Conservation (phyloP, 305 asterid genomes). For the Fraxinus platypoda region DNA sequence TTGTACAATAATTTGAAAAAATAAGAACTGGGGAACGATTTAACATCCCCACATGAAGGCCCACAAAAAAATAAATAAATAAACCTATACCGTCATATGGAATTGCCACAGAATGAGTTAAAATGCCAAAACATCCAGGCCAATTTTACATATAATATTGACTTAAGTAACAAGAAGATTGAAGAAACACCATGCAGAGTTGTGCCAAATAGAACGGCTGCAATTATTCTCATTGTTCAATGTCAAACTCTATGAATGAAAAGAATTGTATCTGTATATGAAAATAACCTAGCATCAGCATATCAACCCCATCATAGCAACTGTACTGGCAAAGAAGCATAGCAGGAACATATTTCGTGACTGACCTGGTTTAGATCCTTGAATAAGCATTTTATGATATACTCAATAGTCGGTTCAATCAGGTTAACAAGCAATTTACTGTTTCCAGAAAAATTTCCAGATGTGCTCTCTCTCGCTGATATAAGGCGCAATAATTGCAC, state of each 20-base stretch:
- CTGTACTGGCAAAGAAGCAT: constrained; percentile 25
- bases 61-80: not conserved
- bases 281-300: constrained; percentile 12
- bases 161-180: not conserved
- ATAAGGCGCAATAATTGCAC: constrained; percentile 41
- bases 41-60: not conserved
- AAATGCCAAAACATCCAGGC: not conserved
- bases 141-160: not conserved
- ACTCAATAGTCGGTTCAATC: constrained; percentile 77
- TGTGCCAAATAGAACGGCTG: not conserved
- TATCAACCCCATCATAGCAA: constrained; percentile 24
- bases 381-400: constrained; percentile 58
- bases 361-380: constrained; percentile 68
- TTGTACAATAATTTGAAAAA: not conserved
- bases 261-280: not conserved
- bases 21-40: not conserved
- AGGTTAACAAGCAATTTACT: constrained; percentile 44
- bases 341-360: constrained; percentile 15
- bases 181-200: constrained; percentile 3
- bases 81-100: not conserved
- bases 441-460: constrained; percentile 41
- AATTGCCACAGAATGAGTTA: not conserved
- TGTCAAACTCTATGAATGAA: constrained; percentile 5
- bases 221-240: not conserved
- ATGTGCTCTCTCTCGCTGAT: constrained; percentile 37